Evolutionary conservation across 225 moss, liverwort and hornwort genomes (phyloP), one percentile per base, ranked within the genome.

Genomic region (Polytrichum formosum): DNA sequence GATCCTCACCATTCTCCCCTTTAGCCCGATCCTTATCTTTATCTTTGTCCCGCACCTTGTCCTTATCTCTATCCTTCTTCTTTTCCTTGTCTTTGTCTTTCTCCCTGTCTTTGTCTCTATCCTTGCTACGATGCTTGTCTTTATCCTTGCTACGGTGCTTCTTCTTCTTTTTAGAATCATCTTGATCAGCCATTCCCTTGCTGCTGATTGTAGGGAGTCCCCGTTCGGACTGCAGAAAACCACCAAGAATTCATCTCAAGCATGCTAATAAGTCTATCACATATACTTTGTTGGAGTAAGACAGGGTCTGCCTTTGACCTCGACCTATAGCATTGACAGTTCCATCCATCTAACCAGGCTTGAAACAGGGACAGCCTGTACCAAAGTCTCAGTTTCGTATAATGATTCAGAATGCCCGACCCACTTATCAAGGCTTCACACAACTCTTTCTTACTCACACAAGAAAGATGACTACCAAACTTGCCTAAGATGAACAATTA

Each of bases 81-180:
- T 77, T 88, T 65, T 88, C 76, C 72, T 83, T 85, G 67, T 86
- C 80, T 67, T 88, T 88, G 54, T 88, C 84, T 75, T 87, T 87
- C 66, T 87, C 87, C 79, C 79, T 84, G 16, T 86, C 89, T 60
- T 81, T 89, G 77, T 89, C 89, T 63, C 79, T 84, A 58, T 89
- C 76, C 23, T 67, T 70, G 55, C 63, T 80, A 64, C 78, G 80
- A 75, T 83, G 81, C 75, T 83, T 86, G 59, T 86, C 83, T 74
- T 82, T 83, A 70, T 56, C 83, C 84, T 81, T 86, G 46, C 46
- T 46, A 46, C 46, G 46, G 46, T 46, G 46, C 79, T 76, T 89
- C 65, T 29, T 71, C 88, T 72, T 85, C 78, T 77, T 84, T 70
- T 75, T 81, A 61, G 81, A 74, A 62, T 84, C 88, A 69, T 84